Base-by-base conservation (phyloP, 1,284 basidiomycete species). In the Entoloma clypeatum region DNA sequence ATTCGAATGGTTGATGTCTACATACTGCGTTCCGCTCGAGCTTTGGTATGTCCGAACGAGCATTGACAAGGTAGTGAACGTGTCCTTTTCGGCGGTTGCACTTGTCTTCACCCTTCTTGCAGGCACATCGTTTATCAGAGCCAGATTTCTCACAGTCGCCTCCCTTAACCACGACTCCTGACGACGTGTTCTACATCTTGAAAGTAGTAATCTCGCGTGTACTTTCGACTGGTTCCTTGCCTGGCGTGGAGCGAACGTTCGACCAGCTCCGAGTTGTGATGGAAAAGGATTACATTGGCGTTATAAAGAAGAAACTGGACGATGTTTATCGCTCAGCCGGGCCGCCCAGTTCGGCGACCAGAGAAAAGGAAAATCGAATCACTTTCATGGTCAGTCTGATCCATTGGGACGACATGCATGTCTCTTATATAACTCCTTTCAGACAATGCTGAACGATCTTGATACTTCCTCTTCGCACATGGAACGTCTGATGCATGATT, bases 141-240 rank as follows among this genome's bases (percentile, higher is more conserved):
- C 63, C 81, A 8, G 90, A 95, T 60, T 62, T 75, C 17, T 74
- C 84, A 1, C 81, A 89, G 51, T 63, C 54, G 17, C 81, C 74
- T 28, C 65, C 68, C 3, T 72, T 69, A 5, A 82, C 91, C 41
- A 78, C 87, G 31, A 84, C 85, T 0, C 89, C 94, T 0, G 93
- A 97, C 59, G 93, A 97, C 54, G 87, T 85, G 2, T 97, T 97
- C 64, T 97, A 94, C 63, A 85, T 97, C 42, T 67, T 96, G 48
- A 96, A 94, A 62, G 72, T 83, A 3, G 83, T 93, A 2, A 69
- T 93, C 4, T 68, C 77, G 11, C 76, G 93, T 7, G 66, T 91
- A 21, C 59, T 94, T 11, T 82, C 83, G 0, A 85, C 84, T 0
- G 90, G 89, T 0, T 84, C 82, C 2, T 51, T 81, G 1, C 57